phyloP scores from a whole-genome alignment of 257 asterid species.

The Primulina eburnea region DNA sequence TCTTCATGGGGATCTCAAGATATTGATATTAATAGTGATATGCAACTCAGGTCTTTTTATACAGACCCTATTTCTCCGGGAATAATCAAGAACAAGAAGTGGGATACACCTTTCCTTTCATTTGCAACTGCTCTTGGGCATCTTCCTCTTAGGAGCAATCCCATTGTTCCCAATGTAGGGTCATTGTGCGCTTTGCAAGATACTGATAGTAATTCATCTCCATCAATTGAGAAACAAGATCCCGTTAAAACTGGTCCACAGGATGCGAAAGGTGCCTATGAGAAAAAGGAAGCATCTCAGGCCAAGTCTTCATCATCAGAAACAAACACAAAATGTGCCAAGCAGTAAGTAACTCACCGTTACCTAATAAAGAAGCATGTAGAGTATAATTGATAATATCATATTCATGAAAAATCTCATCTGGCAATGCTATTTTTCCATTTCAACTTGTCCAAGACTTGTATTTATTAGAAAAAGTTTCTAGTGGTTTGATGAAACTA shows the following conservation, averaged over 20 bases:
- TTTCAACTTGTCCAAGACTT: not conserved
- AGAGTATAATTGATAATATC: slow-evolving; percentile 12
- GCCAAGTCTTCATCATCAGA: slow-evolving; percentile 45
- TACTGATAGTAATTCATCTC: slow-evolving; percentile 47
- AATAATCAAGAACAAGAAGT: slow-evolving; percentile 50
- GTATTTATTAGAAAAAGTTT: not conserved
- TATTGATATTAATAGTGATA: slow-evolving; percentile 50
- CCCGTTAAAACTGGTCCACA: slow-evolving; percentile 46
- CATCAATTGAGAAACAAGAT: slow-evolving; percentile 51
- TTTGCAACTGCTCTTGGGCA: slow-evolving; percentile 44
- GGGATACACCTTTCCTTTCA: slow-evolving; percentile 53
- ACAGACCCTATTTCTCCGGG: slow-evolving; percentile 42
- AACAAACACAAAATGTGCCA: slow-evolving; percentile 83
- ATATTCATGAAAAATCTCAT: slow-evolving; percentile 5
- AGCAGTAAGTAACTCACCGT: slow-evolving; percentile 67
- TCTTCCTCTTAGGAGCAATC: slow-evolving; percentile 48
- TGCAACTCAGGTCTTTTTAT: slow-evolving; percentile 43
- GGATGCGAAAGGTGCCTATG: slow-evolving; percentile 44
- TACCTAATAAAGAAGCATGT: slow-evolving; percentile 15
- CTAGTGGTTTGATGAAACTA: not conserved
- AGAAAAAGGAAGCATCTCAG: slow-evolving; percentile 54
- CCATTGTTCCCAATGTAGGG: slow-evolving; percentile 40
- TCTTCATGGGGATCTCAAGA: slow-evolving; percentile 77
- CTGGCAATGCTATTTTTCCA: not conserved
- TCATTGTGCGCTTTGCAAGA: slow-evolving; percentile 46